A percentile compares a stretch with the other conserved stretches of the same genome.
phyloP scores from a whole-genome alignment of 306 rosid species.

The Abrus precatorius region DNA sequence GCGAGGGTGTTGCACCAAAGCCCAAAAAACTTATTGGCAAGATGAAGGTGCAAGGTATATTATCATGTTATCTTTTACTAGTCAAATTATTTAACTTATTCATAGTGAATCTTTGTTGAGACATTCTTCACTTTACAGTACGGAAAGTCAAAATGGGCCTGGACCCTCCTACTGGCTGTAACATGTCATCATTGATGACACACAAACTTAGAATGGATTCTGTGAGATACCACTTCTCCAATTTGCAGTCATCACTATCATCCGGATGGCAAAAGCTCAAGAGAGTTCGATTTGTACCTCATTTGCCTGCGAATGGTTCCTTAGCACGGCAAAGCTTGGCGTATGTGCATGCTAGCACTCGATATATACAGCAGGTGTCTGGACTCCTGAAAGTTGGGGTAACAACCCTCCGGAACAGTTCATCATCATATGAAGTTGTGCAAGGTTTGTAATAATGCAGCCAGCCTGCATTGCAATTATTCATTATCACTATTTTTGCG shows the following conservation, averaged over 20 bases:
- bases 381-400: slow-evolving; percentile 90
- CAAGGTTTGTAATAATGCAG: slow-evolving; percentile 71
- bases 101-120: slow-evolving; percentile 28
- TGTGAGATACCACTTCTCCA: slow-evolving; percentile 64
- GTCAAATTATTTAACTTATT: slow-evolving; percentile 41
- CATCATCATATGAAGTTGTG: slow-evolving; percentile 86
- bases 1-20: slow-evolving; percentile 86
- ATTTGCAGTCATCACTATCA: slow-evolving; percentile 70
- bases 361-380: slow-evolving; percentile 89
- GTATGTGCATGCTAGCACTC: slow-evolving; percentile 91
- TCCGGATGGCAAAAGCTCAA: slow-evolving; percentile 89
- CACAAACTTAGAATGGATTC: slow-evolving; percentile 67
- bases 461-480: slow-evolving; percentile 4
- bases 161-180: slow-evolving; percentile 94
- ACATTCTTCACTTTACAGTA: slow-evolving; percentile 62
- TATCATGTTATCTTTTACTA: slow-evolving; percentile 36
- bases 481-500: slow-evolving; percentile 13
- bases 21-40: slow-evolving; percentile 90
- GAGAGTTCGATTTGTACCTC: slow-evolving; percentile 70
- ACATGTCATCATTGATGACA: slow-evolving; percentile 69
- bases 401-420: slow-evolving; percentile 80
- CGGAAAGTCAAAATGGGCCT: slow-evolving; percentile 85
- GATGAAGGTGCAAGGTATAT: slow-evolving; percentile 97
- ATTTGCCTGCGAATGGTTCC: slow-evolving; percentile 83
- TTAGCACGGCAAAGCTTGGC: slow-evolving; percentile 88